Percentiles rank a stretch among this genome's conserved stretches.
Conservation (phyloP, 140 eudicot genomes). For the Erigeron philadelphicus region DNA sequence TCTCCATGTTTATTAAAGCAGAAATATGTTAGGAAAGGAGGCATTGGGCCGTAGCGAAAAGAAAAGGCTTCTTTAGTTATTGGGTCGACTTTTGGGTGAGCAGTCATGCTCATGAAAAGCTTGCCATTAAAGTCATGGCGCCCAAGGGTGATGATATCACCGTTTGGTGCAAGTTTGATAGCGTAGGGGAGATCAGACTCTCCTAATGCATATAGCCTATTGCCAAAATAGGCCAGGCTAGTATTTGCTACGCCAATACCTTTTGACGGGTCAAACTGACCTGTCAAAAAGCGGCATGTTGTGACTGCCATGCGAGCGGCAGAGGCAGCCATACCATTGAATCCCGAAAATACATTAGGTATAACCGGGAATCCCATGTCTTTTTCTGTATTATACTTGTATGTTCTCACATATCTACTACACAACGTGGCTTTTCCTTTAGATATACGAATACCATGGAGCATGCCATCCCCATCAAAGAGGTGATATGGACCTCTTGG, state of each 20-base stretch:
- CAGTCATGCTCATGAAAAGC: slow-evolving; percentile 59
- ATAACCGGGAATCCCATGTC: slow-evolving; percentile 41
- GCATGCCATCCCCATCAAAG: slow-evolving; percentile 86
- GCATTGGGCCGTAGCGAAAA: slow-evolving; percentile 54
- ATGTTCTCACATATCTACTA: slow-evolving; percentile 65
- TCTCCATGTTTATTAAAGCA: slow-evolving; percentile 43
- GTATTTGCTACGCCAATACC: slow-evolving; percentile 72
- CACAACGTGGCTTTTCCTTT: slow-evolving; percentile 56
- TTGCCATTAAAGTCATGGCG: slow-evolving; percentile 64
- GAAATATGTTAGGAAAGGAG: slow-evolving; percentile 59
- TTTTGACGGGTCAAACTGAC: slow-evolving; percentile 52
- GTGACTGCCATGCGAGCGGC: slow-evolving; percentile 51
- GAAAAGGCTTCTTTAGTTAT: slow-evolving; percentile 61
- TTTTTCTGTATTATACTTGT: slow-evolving; percentile 47
- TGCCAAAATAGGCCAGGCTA: slow-evolving; percentile 47
- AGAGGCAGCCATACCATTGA: slow-evolving; percentile 52
- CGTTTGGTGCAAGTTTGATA: slow-evolving; percentile 31
- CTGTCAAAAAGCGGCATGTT: slow-evolving; percentile 43
- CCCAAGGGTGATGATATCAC: slow-evolving; percentile 52
- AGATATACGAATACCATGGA: slow-evolving; percentile 52
- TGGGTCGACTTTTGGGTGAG: slow-evolving; percentile 66
- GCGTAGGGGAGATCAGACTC: slow-evolving; percentile 75
- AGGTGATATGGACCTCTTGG: slow-evolving; percentile 80
- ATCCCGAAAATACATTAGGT: slow-evolving; percentile 62
- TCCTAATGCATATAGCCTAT: slow-evolving; percentile 50